These are phyloP conservation scores for Eimeria falciformis DNA, from an alignment of 169 alveolate genomes.

Conservation along the genomic window DNA sequence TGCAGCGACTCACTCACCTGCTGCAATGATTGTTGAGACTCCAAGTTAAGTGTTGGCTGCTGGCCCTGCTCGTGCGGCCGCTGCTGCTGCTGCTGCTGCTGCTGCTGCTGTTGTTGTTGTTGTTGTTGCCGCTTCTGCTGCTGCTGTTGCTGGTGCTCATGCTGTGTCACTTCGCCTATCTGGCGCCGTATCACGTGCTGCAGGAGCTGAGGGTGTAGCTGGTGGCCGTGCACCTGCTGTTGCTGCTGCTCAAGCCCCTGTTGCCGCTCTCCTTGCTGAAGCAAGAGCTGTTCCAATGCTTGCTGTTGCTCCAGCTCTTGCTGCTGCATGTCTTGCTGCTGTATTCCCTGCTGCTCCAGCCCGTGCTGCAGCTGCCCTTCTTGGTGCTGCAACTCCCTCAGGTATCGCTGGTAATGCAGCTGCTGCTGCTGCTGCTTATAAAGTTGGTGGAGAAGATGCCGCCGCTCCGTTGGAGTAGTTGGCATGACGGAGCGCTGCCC, in stretches of 20 bases:
- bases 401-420: not conserved
- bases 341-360: no score
- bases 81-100: constrained; percentile 6
- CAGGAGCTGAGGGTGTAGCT: no score
- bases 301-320: no score
- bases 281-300: no score
- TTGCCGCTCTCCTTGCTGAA: no score
- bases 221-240: not conserved
- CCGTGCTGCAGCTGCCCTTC: no score
- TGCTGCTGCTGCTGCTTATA: not conserved
- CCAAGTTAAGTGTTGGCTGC: constrained; percentile 28
- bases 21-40: constrained; percentile 27
- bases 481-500: no score
- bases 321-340: not conserved
- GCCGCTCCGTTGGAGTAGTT: no score
- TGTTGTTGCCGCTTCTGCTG: not conserved
- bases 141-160: not conserved
- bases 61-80: constrained; percentile 34
- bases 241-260: not conserved
- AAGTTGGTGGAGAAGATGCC: no score
- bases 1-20: not conserved
- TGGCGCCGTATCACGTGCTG: not conserved
- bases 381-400: no score
- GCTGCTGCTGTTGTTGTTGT: not conserved
- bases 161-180: not conserved